Conservation (phyloP, 2,329 filamentous ascomycete genomes). For the Diaporthe sp. region DNA sequence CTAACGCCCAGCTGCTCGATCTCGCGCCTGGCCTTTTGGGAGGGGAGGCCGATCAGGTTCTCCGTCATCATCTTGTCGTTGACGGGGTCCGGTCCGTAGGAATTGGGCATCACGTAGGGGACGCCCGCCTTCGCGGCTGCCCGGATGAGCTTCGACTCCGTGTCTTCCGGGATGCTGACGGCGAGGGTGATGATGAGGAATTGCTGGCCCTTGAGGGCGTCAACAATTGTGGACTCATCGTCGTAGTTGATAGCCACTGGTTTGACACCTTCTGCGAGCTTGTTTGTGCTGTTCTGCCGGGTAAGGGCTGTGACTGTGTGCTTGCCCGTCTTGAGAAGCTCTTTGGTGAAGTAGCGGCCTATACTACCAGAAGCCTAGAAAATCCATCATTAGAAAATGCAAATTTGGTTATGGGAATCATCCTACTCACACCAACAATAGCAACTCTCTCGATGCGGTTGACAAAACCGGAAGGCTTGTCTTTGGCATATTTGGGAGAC, state of each 20-base stretch:
- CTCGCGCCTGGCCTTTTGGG: slow-evolving; percentile 45
- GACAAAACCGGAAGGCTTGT: slow-evolving; percentile 38
- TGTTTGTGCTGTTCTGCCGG: slow-evolving; percentile 52
- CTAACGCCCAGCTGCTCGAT: slow-evolving; percentile 53
- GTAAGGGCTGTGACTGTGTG: slow-evolving; percentile 64
- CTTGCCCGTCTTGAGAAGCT: slow-evolving; percentile 57
- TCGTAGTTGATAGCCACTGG: slow-evolving; percentile 56
- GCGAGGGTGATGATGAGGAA: slow-evolving; percentile 66
- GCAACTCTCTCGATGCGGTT: slow-evolving; percentile 57
- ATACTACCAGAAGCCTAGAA: slow-evolving; percentile 55
- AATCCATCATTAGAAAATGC: background rate
- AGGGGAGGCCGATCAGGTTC: slow-evolving; percentile 44
- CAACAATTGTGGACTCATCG: slow-evolving; percentile 54
- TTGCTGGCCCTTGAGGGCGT: slow-evolving; percentile 65
- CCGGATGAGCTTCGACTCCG: slow-evolving; percentile 59
- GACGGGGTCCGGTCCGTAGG: slow-evolving; percentile 53
- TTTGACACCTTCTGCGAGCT: slow-evolving; percentile 56
- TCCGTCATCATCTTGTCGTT: slow-evolving; percentile 50
- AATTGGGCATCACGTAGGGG: slow-evolving; percentile 66
- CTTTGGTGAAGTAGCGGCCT: slow-evolving; percentile 49
- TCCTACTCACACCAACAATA: slow-evolving; percentile 57
- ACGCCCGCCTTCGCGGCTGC: slow-evolving; percentile 67
- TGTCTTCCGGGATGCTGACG: slow-evolving; percentile 52
- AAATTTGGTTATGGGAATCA: background rate
- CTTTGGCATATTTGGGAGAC: slow-evolving; percentile 35